phyloP scores from a whole-genome alignment of 2,329 filamentous ascomycete species.

The Cercospora beticola region DNA sequence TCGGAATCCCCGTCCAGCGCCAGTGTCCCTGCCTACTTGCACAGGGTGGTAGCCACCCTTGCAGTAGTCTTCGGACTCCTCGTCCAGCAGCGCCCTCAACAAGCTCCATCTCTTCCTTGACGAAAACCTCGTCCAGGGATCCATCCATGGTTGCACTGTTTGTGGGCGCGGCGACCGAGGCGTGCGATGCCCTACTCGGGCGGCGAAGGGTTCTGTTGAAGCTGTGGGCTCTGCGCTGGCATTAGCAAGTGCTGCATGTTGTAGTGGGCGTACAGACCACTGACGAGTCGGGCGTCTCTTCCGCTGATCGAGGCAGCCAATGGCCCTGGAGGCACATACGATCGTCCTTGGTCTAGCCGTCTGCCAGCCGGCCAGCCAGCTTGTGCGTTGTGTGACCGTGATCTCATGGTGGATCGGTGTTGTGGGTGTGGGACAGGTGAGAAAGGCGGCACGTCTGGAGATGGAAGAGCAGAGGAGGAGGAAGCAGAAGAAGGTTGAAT shows the following conservation, averaged over 20 bases:
- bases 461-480: neutral
- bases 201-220: neutral
- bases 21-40: neutral
- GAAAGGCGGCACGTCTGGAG: neutral
- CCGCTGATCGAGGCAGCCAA: neutral
- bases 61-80: neutral
- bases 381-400: neutral
- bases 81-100: neutral
- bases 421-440: neutral
- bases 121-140: neutral
- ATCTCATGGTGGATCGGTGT: neutral
- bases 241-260: neutral
- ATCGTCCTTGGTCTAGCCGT: neutral
- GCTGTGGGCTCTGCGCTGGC: neutral
- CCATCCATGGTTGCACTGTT: neutral
- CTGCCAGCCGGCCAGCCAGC: neutral
- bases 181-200: neutral
- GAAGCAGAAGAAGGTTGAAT: neutral
- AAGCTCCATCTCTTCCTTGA: neutral
- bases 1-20: neutral
- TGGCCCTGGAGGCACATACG: neutral
- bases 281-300: neutral
- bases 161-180: neutral
- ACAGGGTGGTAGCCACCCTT: neutral
- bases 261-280: neutral